Conservation (phyloP, 2,329 filamentous ascomycete genomes). For the Sclerotinia glacialis region DNA sequence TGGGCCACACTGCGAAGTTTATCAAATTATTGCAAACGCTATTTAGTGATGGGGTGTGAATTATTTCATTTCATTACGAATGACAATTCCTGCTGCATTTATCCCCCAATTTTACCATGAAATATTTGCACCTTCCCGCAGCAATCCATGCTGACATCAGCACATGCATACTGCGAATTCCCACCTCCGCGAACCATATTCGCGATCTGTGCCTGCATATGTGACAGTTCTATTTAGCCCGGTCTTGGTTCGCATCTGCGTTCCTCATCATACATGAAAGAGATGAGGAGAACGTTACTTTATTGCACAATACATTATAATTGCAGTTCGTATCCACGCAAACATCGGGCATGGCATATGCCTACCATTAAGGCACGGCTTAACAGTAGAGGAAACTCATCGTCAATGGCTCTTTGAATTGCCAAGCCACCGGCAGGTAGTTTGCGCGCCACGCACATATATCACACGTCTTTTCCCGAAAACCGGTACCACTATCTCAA, state of each 20-base stretch:
- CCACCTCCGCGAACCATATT: constrained; percentile 2
- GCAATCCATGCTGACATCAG: constrained; percentile 10
- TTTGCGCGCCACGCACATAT: not conserved
- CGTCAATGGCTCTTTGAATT: not conserved
- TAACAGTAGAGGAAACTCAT: not conserved
- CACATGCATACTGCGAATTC: not conserved
- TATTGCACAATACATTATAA: not conserved
- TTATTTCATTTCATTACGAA: not conserved
- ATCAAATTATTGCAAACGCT: not conserved
- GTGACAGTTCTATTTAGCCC: not conserved
- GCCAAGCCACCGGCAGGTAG: constrained; percentile 3
- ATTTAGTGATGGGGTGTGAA: not conserved
- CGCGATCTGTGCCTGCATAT: constrained; percentile 17
- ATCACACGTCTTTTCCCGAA: constrained; percentile 10
- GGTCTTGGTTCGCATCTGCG: constrained; percentile 5
- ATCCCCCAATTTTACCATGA: not conserved
- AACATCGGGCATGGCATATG: not conserved
- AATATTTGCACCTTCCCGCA: not conserved
- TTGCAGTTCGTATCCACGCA: not conserved
- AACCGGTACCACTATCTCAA: not conserved
- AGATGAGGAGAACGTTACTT: constrained; percentile 15
- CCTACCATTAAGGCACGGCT: not conserved
- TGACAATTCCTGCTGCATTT: not conserved
- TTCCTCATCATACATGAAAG: not conserved
- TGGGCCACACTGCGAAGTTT: not conserved